Percentiles rank a stretch among this genome's conserved stretches.
phyloP scores from a whole-genome alignment of 139 green algal genomes.

The Helicosporidium sp. region DNA sequence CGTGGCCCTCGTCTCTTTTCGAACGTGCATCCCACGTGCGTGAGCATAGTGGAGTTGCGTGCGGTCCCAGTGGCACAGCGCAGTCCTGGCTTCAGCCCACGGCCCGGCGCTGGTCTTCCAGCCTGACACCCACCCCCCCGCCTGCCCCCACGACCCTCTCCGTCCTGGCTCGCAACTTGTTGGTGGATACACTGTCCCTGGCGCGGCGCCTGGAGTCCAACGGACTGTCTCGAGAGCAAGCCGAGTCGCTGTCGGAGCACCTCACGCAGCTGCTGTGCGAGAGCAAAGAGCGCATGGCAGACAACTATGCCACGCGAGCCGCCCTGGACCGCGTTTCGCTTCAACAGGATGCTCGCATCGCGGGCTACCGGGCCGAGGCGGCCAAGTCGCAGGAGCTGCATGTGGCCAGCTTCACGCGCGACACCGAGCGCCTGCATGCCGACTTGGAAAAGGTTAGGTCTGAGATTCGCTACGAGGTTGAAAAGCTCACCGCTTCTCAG shows the following conservation, averaged over 20 bases:
- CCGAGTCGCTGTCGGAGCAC: conserved; percentile 39
- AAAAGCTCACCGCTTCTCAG: conserved; percentile 80
- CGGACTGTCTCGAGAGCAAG: conserved; percentile 30
- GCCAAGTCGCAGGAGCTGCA: conserved; percentile 57
- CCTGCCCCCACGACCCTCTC: neutral
- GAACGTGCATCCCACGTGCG: no score
- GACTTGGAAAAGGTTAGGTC: conserved; percentile 72
- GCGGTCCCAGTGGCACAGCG: no score
- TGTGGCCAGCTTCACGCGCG: conserved; percentile 29
- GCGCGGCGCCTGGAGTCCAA: conserved; percentile 13
- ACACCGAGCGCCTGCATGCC: conserved; percentile 63
- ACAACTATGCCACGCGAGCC: conserved; percentile 38
- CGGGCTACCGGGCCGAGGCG: conserved; percentile 55
- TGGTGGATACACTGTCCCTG: conserved; percentile 19
- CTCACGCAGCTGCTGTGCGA: conserved; percentile 48
- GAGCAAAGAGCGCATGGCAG: conserved; percentile 43
- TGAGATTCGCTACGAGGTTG: conserved; percentile 79
- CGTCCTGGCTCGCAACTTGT: conserved; percentile 1
- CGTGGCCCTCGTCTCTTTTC: no score
- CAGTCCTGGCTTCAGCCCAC: no score
- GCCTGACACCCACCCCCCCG: no score
- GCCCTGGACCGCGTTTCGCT: conserved; percentile 58
- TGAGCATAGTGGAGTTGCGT: no score
- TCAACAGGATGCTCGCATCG: conserved; percentile 42
- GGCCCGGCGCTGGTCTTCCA: no score